Percentiles rank a stretch among this genome's conserved stretches.
These are phyloP conservation scores for Saitozyma sp. DNA, from an alignment of 768 basidiomycete species.

Conservation along the genomic window DNA sequence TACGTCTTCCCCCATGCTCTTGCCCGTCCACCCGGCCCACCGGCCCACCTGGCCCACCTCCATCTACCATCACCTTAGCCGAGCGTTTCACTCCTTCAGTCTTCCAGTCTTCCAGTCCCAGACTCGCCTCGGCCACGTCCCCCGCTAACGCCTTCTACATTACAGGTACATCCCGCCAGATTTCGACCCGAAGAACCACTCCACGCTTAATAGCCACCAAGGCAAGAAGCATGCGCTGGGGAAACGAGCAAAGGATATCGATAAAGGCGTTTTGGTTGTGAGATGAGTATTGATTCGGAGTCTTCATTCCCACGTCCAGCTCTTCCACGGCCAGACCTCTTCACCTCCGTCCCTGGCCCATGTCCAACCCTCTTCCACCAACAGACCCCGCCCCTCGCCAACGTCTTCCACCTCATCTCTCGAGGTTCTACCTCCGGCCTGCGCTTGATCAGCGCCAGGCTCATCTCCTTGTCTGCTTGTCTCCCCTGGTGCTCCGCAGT, in stretches of 20 bases:
- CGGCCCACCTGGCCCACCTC: neutral
- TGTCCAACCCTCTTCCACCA: too few species aligned
- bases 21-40: neutral
- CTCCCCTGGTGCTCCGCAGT: too few species aligned
- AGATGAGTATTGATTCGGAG: slow-evolving; percentile 85
- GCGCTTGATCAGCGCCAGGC: too few species aligned
- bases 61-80: neutral
- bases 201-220: slow-evolving; percentile 53
- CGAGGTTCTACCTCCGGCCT: too few species aligned
- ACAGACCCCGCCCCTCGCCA: too few species aligned
- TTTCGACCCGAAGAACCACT: slow-evolving; percentile 63
- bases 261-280: slow-evolving; percentile 91
- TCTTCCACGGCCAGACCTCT: too few species aligned
- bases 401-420: too few species aligned
- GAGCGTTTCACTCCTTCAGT: neutral
- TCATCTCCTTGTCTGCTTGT: too few species aligned
- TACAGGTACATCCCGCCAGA: slow-evolving; percentile 72
- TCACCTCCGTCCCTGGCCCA: too few species aligned
- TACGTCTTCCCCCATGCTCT: slow-evolving; percentile 3
- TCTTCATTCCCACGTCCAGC: too few species aligned
- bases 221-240: slow-evolving; percentile 86
- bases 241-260: slow-evolving; percentile 88
- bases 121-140: too few species aligned
- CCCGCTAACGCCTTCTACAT: neutral
- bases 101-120: too few species aligned